These are phyloP conservation scores for Hyaloscypha finlandica DNA, from an alignment of 495 filamentous ascomycete genomes.

Conservation along the genomic window DNA sequence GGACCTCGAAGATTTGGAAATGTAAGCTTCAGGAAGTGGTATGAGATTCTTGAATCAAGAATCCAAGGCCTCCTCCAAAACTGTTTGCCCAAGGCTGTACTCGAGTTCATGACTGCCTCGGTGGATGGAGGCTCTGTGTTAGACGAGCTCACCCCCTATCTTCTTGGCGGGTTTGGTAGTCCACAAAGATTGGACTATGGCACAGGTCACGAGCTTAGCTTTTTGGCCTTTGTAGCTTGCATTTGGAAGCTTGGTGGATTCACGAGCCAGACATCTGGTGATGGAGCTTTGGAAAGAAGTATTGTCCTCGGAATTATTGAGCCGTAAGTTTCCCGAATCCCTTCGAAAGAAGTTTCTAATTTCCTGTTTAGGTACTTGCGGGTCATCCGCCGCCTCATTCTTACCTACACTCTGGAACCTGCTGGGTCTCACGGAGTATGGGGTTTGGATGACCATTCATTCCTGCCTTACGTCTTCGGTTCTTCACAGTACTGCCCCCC, in stretches of 20 bases:
- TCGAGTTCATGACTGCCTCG: constrained; percentile 37
- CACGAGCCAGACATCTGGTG: constrained; percentile 45
- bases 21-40: constrained; percentile 82
- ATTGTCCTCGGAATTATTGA: constrained; percentile 82
- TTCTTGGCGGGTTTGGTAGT: constrained; percentile 87
- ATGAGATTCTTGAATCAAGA: constrained; percentile 63
- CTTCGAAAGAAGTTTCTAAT: constrained; percentile 1
- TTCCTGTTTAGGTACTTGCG: constrained; percentile 63
- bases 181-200: constrained; percentile 90
- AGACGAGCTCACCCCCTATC: constrained; percentile 74
- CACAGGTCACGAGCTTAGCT: constrained; percentile 93
- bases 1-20: constrained; percentile 93
- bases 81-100: constrained; percentile 56
- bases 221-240: constrained; percentile 84
- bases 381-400: constrained; percentile 80
- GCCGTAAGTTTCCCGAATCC: constrained; percentile 58
- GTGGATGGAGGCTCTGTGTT: constrained; percentile 42
- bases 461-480: constrained; percentile 95
- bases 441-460: constrained; percentile 96
- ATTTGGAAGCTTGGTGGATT: constrained; percentile 92
- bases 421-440: constrained; percentile 95
- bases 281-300: constrained; percentile 63
- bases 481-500: constrained; percentile 84
- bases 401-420: constrained; percentile 93
- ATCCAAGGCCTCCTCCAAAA: constrained; percentile 59